A percentile compares a stretch with the other conserved stretches of the same genome.
Evolutionary conservation across 2,329 filamentous ascomycete genomes (phyloP).

Genomic region (Fusarium papillatum): DNA sequence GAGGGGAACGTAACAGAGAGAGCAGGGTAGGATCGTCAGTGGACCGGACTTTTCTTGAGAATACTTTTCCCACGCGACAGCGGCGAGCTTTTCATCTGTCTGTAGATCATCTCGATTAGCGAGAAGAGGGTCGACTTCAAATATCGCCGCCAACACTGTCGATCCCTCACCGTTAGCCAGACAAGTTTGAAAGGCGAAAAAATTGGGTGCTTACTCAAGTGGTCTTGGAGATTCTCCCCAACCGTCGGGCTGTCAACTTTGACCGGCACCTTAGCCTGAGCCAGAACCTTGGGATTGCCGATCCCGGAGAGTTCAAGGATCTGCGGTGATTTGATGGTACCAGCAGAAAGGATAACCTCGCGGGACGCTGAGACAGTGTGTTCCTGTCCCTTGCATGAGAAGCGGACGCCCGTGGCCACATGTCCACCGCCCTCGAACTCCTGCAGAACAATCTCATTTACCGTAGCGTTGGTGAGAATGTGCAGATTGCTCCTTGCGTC

Average conservation of each 20-base stretch:
- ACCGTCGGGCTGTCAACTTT: slow-evolving; percentile 59
- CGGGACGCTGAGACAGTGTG: slow-evolving; percentile 54
- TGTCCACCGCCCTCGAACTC: slow-evolving; percentile 15
- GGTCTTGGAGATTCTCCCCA: slow-evolving; percentile 64
- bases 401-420: slow-evolving; percentile 49
- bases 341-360: slow-evolving; percentile 72
- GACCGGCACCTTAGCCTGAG: slow-evolving; percentile 52
- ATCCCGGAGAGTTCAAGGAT: slow-evolving; percentile 74
- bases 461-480: slow-evolving; percentile 48
- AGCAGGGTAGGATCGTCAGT: slow-evolving; percentile 54
- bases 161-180: slow-evolving; percentile 28
- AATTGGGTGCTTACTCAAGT: slow-evolving; percentile 47
- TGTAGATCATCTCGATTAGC: slow-evolving; percentile 56
- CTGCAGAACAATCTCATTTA: slow-evolving; percentile 44
- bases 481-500: slow-evolving; percentile 57
- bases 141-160: slow-evolving; percentile 57
- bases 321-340: slow-evolving; percentile 68
- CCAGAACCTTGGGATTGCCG: slow-evolving; percentile 57
- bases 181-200: not conserved
- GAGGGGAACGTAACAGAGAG: slow-evolving; percentile 58
- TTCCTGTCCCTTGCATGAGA: slow-evolving; percentile 53
- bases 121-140: slow-evolving; percentile 58
- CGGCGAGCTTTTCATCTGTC: slow-evolving; percentile 42
- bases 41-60: slow-evolving; percentile 48
- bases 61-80: slow-evolving; percentile 52